These are phyloP conservation scores for Ceratocystis alfenasii DNA, from an alignment of 2,329 filamentous ascomycete species.

Conservation along the genomic window DNA sequence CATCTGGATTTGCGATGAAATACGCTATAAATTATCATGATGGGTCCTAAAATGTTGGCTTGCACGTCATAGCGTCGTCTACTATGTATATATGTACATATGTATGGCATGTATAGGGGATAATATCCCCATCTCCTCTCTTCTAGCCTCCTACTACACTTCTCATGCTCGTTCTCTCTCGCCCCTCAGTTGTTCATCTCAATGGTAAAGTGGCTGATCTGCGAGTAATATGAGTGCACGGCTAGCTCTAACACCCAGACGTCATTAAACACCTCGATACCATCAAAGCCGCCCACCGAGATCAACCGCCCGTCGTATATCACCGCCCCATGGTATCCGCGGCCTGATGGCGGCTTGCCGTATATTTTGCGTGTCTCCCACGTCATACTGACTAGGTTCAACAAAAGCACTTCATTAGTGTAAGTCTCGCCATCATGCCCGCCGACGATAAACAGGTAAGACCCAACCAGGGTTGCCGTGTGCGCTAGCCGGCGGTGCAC, in stretches of 20 bases:
- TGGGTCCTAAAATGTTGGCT: background rate
- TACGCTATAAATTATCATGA: background rate
- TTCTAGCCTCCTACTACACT: background rate
- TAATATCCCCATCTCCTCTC: background rate
- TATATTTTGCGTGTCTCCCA: constrained; percentile 58
- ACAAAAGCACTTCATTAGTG: constrained; percentile 53
- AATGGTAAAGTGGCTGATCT: constrained; percentile 61
- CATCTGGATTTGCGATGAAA: background rate
- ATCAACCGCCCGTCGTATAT: constrained; percentile 54
- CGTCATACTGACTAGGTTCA: constrained; percentile 62
- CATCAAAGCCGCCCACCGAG: constrained; percentile 56
- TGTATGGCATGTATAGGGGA: background rate
- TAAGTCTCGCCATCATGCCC: constrained; percentile 61
- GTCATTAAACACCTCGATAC: constrained; percentile 54
- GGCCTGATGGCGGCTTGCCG: constrained; percentile 47
- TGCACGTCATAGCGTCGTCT: background rate
- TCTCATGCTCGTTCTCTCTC: constrained; percentile 17
- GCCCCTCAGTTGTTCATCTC: constrained; percentile 35
- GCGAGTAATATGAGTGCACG: constrained; percentile 59
- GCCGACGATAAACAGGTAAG: constrained; percentile 57
- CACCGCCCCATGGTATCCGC: constrained; percentile 56
- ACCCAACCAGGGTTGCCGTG: constrained; percentile 57
- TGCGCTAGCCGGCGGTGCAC: constrained; percentile 56
- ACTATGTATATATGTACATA: background rate
- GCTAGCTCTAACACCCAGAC: constrained; percentile 56